phyloP scores from a whole-genome alignment of 768 basidiomycete genomes.

The Melanogaster broomeanus region DNA sequence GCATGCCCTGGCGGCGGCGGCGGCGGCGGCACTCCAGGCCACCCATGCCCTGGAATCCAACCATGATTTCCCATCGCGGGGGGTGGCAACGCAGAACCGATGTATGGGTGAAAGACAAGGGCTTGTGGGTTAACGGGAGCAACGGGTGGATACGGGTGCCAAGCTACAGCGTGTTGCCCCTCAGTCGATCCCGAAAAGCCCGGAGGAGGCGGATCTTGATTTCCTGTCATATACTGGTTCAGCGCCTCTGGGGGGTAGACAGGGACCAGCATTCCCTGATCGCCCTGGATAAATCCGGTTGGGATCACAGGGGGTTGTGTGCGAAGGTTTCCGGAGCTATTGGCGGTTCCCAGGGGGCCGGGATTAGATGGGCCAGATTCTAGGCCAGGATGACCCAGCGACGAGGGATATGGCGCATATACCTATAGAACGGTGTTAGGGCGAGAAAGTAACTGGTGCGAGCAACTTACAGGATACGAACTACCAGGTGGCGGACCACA shows the following conservation, averaged over 20 bases:
- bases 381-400: slow-evolving; percentile 29
- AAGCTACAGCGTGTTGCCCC: slow-evolving; percentile 31
- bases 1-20: slow-evolving; percentile 16
- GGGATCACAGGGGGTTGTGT: slow-evolving; percentile 60
- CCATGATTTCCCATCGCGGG: slow-evolving; percentile 19
- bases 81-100: slow-evolving; percentile 22
- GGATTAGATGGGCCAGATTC: slow-evolving; percentile 26
- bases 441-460: background rate
- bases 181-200: slow-evolving; percentile 24
- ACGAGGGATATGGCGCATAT: slow-evolving; percentile 50
- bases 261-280: slow-evolving; percentile 70
- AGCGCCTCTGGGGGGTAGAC: slow-evolving; percentile 72
- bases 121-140: slow-evolving; percentile 32
- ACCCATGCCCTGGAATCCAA: slow-evolving; percentile 29
- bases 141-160: slow-evolving; percentile 35
- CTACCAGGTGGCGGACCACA: slow-evolving; percentile 40
- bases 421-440: slow-evolving; percentile 34
- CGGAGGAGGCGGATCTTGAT: slow-evolving; percentile 29
- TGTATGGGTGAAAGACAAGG: slow-evolving; percentile 30
- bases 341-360: slow-evolving; percentile 17
- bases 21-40: slow-evolving; percentile 22
- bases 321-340: slow-evolving; percentile 16
- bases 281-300: slow-evolving; percentile 70
- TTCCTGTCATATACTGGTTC: slow-evolving; percentile 63
- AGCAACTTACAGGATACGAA: slow-evolving; percentile 49